Conservation (phyloP, 441 rosid genomes). For the Syzygium malaccense region DNA sequence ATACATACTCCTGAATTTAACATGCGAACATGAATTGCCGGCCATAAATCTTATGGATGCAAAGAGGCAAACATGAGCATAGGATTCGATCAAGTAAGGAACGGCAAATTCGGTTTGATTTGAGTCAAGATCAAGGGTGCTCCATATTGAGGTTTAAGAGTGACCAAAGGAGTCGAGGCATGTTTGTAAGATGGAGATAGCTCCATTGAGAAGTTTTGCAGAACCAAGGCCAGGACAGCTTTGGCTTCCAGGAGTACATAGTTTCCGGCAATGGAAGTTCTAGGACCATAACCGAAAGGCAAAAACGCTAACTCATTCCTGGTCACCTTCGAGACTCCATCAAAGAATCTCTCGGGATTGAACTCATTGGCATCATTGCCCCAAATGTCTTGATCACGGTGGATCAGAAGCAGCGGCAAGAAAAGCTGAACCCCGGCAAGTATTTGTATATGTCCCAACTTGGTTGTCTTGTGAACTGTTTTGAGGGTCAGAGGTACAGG, state of each 20-base stretch:
- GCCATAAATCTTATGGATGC: not conserved
- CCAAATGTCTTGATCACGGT: slow-evolving; percentile 38
- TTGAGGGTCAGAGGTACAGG: slow-evolving; percentile 24
- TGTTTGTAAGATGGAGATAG: slow-evolving; percentile 35
- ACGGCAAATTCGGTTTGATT: not conserved
- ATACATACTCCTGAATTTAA: not conserved
- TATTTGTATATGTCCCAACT: slow-evolving; percentile 28
- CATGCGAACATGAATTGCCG: not conserved
- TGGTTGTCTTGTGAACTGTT: slow-evolving; percentile 25
- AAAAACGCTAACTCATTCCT: slow-evolving; percentile 37
- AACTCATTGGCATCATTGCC: slow-evolving; percentile 51
- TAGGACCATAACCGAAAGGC: slow-evolving; percentile 41
- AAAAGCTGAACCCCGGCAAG: slow-evolving; percentile 27
- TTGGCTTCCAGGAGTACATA: slow-evolving; percentile 41
- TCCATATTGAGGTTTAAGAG: slow-evolving; percentile 29
- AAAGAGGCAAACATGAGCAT: not conserved
- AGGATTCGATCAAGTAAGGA: not conserved
- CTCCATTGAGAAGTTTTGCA: slow-evolving; percentile 31
- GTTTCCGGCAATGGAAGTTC: slow-evolving; percentile 46
- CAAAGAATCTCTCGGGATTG: slow-evolving; percentile 34
- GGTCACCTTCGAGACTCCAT: slow-evolving; percentile 35
- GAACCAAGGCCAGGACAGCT: slow-evolving; percentile 27
- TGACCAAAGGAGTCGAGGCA: slow-evolving; percentile 23
- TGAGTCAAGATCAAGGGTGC: not conserved
- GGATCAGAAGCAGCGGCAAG: slow-evolving; percentile 32